Conservation (phyloP, 2,329 filamentous ascomycete genomes). For the Apiospora arundinis region DNA sequence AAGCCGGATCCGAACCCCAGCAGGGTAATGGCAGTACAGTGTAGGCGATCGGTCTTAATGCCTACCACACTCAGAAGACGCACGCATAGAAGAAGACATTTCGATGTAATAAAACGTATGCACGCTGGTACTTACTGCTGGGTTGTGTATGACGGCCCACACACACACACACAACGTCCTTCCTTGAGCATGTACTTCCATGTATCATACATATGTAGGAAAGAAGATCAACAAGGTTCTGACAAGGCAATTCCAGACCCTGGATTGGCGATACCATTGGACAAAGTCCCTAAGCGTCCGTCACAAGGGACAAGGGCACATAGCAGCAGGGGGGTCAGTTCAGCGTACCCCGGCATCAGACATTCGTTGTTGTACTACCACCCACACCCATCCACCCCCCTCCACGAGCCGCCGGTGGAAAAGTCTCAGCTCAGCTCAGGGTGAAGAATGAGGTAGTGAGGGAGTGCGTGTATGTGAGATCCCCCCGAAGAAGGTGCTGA, state of each 20-base stretch:
- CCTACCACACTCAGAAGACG: background rate
- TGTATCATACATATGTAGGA: background rate
- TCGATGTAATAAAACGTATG: background rate
- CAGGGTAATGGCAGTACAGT: too few relatives aligned
- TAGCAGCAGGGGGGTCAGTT: background rate
- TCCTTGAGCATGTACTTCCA: background rate
- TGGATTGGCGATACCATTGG: background rate
- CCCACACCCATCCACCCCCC: background rate
- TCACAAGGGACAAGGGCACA: background rate
- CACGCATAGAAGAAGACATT: background rate
- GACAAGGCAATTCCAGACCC: background rate
- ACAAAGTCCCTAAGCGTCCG: background rate
- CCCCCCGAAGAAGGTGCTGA: constrained; percentile 2
- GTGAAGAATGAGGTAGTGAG: background rate
- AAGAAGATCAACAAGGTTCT: background rate
- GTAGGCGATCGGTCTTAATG: too few relatives aligned
- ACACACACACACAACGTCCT: background rate
- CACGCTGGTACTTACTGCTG: too few relatives aligned
- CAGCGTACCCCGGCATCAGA: background rate
- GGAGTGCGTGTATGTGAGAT: background rate
- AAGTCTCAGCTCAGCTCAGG: too few relatives aligned
- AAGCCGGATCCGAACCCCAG: too few relatives aligned
- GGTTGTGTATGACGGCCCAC: background rate
- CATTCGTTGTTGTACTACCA: background rate
- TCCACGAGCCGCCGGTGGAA: background rate